Percentiles rank a stretch among this genome's conserved stretches.
phyloP scores from a whole-genome alignment of 306 rosid species.

The Malus sylvestris region DNA sequence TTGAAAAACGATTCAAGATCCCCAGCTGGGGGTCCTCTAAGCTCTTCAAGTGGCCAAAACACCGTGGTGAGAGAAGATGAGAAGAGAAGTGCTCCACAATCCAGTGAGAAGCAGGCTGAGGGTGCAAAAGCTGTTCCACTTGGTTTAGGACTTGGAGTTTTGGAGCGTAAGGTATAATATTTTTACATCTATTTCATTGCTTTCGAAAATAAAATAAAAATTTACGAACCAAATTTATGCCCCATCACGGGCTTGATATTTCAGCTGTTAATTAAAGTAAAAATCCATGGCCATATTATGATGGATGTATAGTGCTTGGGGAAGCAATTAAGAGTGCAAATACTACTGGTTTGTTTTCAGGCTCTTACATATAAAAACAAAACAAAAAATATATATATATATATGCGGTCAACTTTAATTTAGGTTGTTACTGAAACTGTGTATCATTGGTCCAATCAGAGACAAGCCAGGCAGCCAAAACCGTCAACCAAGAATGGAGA shows the following conservation, averaged over 20 bases:
- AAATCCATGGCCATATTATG: neutral
- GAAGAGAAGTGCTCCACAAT: conserved; percentile 28
- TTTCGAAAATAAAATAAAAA: neutral
- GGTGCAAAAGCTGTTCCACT: conserved; percentile 62
- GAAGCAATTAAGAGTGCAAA: neutral
- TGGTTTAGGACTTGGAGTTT: conserved; percentile 73
- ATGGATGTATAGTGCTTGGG: neutral
- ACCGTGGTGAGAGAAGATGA: conserved; percentile 26
- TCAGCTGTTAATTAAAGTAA: neutral
- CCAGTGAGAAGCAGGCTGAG: conserved; percentile 39
- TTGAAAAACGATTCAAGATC: conserved; percentile 38
- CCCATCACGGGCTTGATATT: too few relatives aligned
- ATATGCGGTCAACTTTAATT: neutral
- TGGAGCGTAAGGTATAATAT: conserved; percentile 70
- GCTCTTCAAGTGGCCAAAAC: conserved; percentile 42
- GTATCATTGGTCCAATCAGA: conserved; percentile 34
- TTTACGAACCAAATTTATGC: neutral
- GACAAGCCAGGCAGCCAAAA: conserved; percentile 48
- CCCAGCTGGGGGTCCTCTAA: conserved; percentile 34
- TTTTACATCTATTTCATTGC: neutral
- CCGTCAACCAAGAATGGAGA: conserved; percentile 33
- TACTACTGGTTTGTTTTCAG: neutral
- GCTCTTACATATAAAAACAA: neutral
- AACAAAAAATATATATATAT: neutral
- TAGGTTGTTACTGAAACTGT: neutral